phyloP scores from a whole-genome alignment of 1,284 basidiomycete species.

The Pascua guehoae region DNA sequence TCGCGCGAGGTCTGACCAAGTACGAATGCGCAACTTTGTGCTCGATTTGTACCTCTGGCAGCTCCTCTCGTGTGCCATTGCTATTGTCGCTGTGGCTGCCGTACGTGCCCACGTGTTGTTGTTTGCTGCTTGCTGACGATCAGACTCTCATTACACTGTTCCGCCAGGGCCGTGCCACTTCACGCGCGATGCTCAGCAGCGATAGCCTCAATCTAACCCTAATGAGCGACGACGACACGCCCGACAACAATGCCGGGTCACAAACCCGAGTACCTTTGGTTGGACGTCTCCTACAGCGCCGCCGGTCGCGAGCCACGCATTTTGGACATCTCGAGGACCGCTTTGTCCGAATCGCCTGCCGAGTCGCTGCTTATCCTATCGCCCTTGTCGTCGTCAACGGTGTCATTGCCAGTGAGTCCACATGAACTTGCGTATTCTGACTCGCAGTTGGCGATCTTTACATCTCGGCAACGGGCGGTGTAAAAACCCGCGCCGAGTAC shows the following conservation, averaged over 20 bases:
- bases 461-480: constrained; percentile 3
- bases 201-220: constrained; percentile 9
- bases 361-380: constrained; percentile 24
- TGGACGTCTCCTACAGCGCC: neutral
- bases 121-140: neutral
- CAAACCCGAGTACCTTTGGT: too few species aligned
- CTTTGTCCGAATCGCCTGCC: constrained; percentile 18
- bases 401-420: constrained; percentile 4
- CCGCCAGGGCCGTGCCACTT: constrained; percentile 24
- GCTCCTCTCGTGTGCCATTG: constrained; percentile 25
- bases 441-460: constrained; percentile 15
- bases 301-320: neutral
- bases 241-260: constrained; percentile 13
- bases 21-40: constrained; percentile 20
- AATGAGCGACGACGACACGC: constrained; percentile 22
- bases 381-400: constrained; percentile 21
- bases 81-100: constrained; percentile 18
- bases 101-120: constrained; percentile 9
- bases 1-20: neutral
- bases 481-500: constrained; percentile 1
- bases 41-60: constrained; percentile 37
- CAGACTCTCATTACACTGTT: constrained; percentile 28
- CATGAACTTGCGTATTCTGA: neutral
- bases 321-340: constrained; percentile 11
- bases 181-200: constrained; percentile 19